Conservation (phyloP, 352 stramenopile genomes). For the Globisporangium paddicum region DNA sequence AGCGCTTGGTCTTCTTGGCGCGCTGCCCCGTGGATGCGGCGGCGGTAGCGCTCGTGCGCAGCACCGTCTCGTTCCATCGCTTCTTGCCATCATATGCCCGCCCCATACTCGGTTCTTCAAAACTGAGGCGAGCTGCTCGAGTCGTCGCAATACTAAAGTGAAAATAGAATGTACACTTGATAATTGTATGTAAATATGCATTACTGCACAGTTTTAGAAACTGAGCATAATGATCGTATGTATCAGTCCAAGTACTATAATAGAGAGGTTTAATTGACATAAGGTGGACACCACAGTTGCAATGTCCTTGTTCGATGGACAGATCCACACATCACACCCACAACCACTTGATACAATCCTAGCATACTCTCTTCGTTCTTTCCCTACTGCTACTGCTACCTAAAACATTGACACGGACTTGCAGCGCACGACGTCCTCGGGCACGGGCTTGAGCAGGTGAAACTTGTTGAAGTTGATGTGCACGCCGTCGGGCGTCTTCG, state of each 20-base stretch:
- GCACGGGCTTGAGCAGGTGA: conserved; percentile 62
- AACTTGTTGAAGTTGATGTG: conserved; percentile 85
- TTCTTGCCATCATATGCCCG: conserved; percentile 80
- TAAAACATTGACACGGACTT: conserved; percentile 19
- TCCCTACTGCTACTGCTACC: background rate
- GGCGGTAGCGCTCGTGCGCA: conserved; percentile 31
- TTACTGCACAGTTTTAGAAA: too few relatives aligned
- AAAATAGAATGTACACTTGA: too few relatives aligned
- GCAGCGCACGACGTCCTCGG: conserved; percentile 36
- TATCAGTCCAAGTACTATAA: too few relatives aligned
- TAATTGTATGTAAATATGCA: too few relatives aligned
- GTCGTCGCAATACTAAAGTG: too few relatives aligned
- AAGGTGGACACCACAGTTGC: too few relatives aligned
- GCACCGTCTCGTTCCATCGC: conserved; percentile 81
- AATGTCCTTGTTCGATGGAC: background rate
- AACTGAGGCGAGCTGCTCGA: background rate
- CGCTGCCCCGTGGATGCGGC: conserved; percentile 2
- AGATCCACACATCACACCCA: background rate
- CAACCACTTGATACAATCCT: background rate
- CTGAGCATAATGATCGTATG: too few relatives aligned
- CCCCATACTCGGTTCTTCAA: conserved; percentile 35
- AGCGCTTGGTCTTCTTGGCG: conserved; percentile 40
- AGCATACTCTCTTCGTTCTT: background rate
- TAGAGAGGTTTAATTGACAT: too few relatives aligned
- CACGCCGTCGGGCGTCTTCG: conserved; percentile 41